Conservation (phyloP, 352 stramenopile species). For the Phytophthora vignae region DNA sequence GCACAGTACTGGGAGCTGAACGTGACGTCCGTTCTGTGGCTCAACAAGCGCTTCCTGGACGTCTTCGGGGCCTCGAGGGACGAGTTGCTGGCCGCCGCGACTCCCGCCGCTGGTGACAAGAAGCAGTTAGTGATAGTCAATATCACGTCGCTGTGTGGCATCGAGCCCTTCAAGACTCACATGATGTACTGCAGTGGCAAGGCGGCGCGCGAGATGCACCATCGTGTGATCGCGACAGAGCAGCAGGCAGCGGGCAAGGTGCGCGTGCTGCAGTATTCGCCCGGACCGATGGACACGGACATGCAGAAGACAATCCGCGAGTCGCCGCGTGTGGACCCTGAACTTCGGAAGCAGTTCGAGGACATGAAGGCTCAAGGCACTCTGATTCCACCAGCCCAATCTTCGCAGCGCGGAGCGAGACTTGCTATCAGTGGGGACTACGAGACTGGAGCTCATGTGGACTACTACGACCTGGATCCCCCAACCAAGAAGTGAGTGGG, state of each 20-base stretch:
- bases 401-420: slow-evolving; percentile 66
- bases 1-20: slow-evolving; percentile 82
- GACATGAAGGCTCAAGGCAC: slow-evolving; percentile 64
- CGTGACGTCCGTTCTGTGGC: slow-evolving; percentile 83
- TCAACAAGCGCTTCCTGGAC: slow-evolving; percentile 83
- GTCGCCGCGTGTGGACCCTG: slow-evolving; percentile 45
- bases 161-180: slow-evolving; percentile 83
- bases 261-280: slow-evolving; percentile 86
- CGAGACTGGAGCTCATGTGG: slow-evolving; percentile 72
- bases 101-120: slow-evolving; percentile 6
- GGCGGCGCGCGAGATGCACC: slow-evolving; percentile 90
- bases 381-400: slow-evolving; percentile 61
- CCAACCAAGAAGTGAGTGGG: slow-evolving; percentile 4
- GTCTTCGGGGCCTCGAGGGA: slow-evolving; percentile 60
- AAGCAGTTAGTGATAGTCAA: slow-evolving; percentile 55
- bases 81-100: slow-evolving; percentile 28
- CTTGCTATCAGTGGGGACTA: slow-evolving; percentile 61
- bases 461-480: slow-evolving; percentile 75
- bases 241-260: slow-evolving; percentile 47
- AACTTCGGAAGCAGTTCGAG: slow-evolving; percentile 52
- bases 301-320: slow-evolving; percentile 84
- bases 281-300: slow-evolving; percentile 88
- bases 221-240: slow-evolving; percentile 71
- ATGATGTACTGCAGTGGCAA: slow-evolving; percentile 88
- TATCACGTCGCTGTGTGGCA: slow-evolving; percentile 85